Evolutionary conservation across 768 basidiomycete genomes (phyloP), one percentile per base, ranked within the genome.

Genomic region (Calocera viscosa): DNA sequence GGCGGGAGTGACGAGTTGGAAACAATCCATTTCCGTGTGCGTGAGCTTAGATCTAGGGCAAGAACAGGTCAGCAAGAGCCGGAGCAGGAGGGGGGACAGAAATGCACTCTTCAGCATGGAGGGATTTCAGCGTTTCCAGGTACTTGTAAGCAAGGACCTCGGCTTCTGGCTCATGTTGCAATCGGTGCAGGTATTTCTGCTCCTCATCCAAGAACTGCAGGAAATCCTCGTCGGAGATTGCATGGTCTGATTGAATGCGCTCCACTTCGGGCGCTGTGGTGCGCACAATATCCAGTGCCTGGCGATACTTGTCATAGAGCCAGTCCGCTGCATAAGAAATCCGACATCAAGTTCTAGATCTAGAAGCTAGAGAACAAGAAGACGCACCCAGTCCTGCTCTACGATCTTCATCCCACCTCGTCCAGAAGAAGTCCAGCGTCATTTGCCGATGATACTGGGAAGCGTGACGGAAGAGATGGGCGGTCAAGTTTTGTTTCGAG

Each of bases 401-500:
- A 7, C 53, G 30, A 32, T 60, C 53, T 10, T 60, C 53, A 60
- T 60, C 30, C 53, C 53, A 60, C 16, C 53, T 26, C 26, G 30
- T 28, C 53, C 53, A 60, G 30, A 60, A 60, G 26, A 32, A 26
- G 64, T 17, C 67, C 53, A 32, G 64, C 64, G 0, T 17, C 22
- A 22, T 12, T 2, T 41, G 34, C 64, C 69, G 38, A 72, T 71
- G 30, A 71, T 43, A 24, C 74, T 68, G 17, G 10, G 69, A 17
- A 72, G 65, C 32, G 69, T 69, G 2, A 71, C 69, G 11, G 76
- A 38, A 10, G 69, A 67, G 16, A 75, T 72, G 28, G 73, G 72
- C 1, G 71, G 68, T 67, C 76, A 76, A 66, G 75, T 76, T 76
- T 2, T 72, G 75, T 1, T 69, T 66, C 0, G 70, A 67, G 65